Percentiles rank a stretch among this genome's conserved stretches.
Evolutionary conservation across 495 filamentous ascomycete species (phyloP).

Genomic region (Penicillium argentinense): DNA sequence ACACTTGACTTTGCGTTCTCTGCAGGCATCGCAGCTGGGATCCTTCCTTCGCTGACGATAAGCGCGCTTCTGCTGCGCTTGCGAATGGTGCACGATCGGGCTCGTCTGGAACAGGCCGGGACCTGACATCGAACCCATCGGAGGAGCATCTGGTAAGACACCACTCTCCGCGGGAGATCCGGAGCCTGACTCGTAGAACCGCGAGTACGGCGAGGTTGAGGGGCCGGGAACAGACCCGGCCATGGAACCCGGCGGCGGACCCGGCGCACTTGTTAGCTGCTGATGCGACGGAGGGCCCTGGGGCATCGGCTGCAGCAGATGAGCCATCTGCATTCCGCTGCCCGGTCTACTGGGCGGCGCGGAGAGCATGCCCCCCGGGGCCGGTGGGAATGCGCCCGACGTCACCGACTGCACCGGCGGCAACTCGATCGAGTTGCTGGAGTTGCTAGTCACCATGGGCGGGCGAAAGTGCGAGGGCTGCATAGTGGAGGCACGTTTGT

Average conservation of each 20-base stretch:
- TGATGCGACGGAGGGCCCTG: constrained; percentile 22
- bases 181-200: constrained; percentile 45
- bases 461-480: constrained; percentile 26
- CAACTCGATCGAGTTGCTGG: constrained; percentile 34
- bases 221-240: constrained; percentile 20
- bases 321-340: constrained; percentile 46
- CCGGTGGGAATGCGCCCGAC: constrained; percentile 34
- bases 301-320: constrained; percentile 43
- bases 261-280: constrained; percentile 17
- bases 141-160: constrained; percentile 34
- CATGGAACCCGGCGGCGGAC: constrained; percentile 8
- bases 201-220: constrained; percentile 35
- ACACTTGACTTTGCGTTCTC: constrained; percentile 98
- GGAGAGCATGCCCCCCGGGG: constrained; percentile 37
- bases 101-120: constrained; percentile 47
- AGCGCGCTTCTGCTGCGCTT: constrained; percentile 76
- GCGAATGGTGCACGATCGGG: constrained; percentile 52
- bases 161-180: constrained; percentile 41
- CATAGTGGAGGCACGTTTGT: constrained; percentile 16
- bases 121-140: constrained; percentile 34
- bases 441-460: constrained; percentile 10
- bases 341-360: constrained; percentile 46
- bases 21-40: constrained; percentile 95
- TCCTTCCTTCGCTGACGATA: constrained; percentile 95
- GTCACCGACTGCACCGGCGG: constrained; percentile 44